These are phyloP conservation scores for Inosperma sp. DNA, from an alignment of 768 basidiomycete species.

Conservation along the genomic window DNA sequence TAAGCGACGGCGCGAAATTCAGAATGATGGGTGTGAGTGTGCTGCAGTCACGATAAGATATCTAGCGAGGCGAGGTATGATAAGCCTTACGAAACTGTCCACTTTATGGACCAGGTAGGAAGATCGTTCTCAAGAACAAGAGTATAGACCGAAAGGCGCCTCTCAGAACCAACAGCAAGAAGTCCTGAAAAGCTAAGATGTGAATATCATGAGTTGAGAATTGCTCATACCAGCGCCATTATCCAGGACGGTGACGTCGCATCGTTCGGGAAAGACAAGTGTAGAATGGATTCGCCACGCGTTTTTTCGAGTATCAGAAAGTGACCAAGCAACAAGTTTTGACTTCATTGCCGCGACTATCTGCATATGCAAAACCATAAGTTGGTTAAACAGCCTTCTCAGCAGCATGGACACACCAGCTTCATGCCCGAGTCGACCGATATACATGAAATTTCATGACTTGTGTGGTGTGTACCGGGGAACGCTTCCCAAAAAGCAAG, in stretches of 20 bases:
- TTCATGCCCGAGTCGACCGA: conserved; percentile 77
- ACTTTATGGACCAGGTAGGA: conserved; percentile 79
- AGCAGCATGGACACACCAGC: conserved; percentile 51
- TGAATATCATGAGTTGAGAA: conserved; percentile 6
- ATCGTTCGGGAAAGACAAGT: conserved; percentile 54
- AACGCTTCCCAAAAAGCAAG: conserved; percentile 81
- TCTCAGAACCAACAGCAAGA: conserved; percentile 62
- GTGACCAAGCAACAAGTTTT: conserved; percentile 74
- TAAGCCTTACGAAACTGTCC: conserved; percentile 54
- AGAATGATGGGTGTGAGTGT: conserved; percentile 46
- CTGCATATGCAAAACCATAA: conserved; percentile 35
- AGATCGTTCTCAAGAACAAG: conserved; percentile 77
- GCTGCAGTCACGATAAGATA: conserved; percentile 29
- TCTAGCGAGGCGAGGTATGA: conserved; percentile 3
- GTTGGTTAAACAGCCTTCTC: conserved; percentile 11
- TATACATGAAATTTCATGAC: conserved; percentile 51
- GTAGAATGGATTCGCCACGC: conserved; percentile 82
- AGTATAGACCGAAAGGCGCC: conserved; percentile 67
- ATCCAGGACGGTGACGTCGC: conserved; percentile 58
- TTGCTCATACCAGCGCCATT: conserved; percentile 61
- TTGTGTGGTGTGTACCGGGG: conserved; percentile 47
- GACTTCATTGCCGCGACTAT: conserved; percentile 67
- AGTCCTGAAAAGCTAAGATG: conserved; percentile 49
- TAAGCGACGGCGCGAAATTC: conserved; percentile 71
- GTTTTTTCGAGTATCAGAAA: conserved; percentile 58